Conservation (phyloP, 805 yeast genomes). For the Wickerhamiella sorbophila region DNA sequence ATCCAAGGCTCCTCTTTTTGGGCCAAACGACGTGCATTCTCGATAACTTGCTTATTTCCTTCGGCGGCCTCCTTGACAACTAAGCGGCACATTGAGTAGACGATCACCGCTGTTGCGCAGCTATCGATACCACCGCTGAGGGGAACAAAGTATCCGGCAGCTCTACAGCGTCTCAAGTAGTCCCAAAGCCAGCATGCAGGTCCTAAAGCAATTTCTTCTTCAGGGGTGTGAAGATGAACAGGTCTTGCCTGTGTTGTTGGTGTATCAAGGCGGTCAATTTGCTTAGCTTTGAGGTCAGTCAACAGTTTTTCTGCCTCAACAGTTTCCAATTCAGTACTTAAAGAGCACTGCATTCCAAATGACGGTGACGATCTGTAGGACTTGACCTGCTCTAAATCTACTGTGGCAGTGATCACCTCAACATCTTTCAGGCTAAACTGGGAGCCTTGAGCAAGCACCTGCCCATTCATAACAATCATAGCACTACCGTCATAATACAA, state of each 20-base stretch:
- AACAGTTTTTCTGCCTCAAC: background rate
- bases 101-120: constrained; percentile 93
- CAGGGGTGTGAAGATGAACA: constrained; percentile 62
- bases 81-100: constrained; percentile 83
- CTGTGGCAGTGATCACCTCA: constrained; percentile 90
- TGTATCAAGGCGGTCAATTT: constrained; percentile 19
- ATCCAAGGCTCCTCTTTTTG: constrained; percentile 41
- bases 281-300: constrained; percentile 3
- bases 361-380: constrained; percentile 59
- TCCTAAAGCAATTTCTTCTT: constrained; percentile 93
- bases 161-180: constrained; percentile 76
- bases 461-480: constrained; percentile 80
- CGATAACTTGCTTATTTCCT: constrained; percentile 64
- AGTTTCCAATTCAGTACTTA: background rate
- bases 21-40: constrained; percentile 58
- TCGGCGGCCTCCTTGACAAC: constrained; percentile 54
- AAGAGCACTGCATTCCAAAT: constrained; percentile 54
- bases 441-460: constrained; percentile 80
- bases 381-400: constrained; percentile 83
- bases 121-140: constrained; percentile 96
- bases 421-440: constrained; percentile 86
- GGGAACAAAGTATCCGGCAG: constrained; percentile 87
- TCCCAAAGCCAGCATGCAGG: constrained; percentile 99
- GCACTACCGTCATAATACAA: constrained; percentile 97
- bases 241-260: constrained; percentile 35